phyloP scores from a whole-genome alignment of 2,329 filamentous ascomycete genomes.

The Drechmeria coniospora region DNA sequence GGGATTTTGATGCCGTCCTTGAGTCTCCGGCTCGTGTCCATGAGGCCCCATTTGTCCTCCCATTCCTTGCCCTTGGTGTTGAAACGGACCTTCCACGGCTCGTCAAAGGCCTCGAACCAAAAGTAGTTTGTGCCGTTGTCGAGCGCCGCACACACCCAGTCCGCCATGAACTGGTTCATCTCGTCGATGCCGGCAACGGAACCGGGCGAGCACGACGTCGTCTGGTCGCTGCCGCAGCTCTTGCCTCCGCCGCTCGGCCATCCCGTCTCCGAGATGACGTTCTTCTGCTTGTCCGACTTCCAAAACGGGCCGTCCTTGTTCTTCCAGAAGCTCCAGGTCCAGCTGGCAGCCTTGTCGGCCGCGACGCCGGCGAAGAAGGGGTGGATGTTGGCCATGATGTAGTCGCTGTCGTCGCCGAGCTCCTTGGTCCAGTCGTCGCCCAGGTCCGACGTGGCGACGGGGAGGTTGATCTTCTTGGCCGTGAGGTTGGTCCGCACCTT shows the following conservation, averaged over 20 bases:
- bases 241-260: slow-evolving; percentile 79
- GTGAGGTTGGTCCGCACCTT: slow-evolving; percentile 61
- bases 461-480: slow-evolving; percentile 48
- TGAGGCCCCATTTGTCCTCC: slow-evolving; percentile 92
- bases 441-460: slow-evolving; percentile 75
- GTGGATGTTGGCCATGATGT: slow-evolving; percentile 93
- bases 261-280: slow-evolving; percentile 80
- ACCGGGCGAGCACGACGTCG: slow-evolving; percentile 31
- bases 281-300: slow-evolving; percentile 44
- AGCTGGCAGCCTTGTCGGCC: slow-evolving; percentile 51
- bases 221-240: slow-evolving; percentile 44
- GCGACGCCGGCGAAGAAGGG: slow-evolving; percentile 81
- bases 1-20: slow-evolving; percentile 78
- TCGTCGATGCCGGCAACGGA: slow-evolving; percentile 65
- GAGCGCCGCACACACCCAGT: slow-evolving; percentile 71
- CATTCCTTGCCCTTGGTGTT: slow-evolving; percentile 56
- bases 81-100: slow-evolving; percentile 79
- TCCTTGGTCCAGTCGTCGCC: slow-evolving; percentile 70
- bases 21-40: slow-evolving; percentile 71
- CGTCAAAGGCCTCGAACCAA: slow-evolving; percentile 95
- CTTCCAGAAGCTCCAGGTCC: slow-evolving; percentile 77
- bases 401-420: slow-evolving; percentile 59
- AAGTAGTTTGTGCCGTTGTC: slow-evolving; percentile 82
- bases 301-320: slow-evolving; percentile 51
- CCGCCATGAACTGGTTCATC: slow-evolving; percentile 73